Percentiles rank a stretch among this genome's conserved stretches.
These are phyloP conservation scores for Trichomonas vaginalis DNA, from an alignment of 208 protist species.

Conservation along the genomic window DNA sequence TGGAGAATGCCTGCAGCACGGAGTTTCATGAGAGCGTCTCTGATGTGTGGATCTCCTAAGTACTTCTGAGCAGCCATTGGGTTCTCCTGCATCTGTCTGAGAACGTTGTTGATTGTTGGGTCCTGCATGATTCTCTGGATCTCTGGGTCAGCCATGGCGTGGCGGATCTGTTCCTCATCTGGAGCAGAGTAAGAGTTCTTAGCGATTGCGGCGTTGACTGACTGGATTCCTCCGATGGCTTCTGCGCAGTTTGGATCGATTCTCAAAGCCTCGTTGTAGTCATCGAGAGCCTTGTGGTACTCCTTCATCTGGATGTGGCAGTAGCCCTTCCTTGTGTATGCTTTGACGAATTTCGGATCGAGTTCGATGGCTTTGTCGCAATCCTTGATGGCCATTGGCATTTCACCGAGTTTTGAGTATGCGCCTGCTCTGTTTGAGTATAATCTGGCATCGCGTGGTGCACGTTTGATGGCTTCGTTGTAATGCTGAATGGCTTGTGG, in stretches of 20 bases:
- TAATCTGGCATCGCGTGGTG: neutral
- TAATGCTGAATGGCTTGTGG: slow-evolving; percentile 20
- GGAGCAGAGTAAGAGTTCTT: slow-evolving; percentile 18
- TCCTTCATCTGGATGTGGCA: slow-evolving; percentile 23
- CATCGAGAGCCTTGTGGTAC: slow-evolving; percentile 20
- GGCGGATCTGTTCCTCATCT: slow-evolving; percentile 10
- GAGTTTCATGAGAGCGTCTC: slow-evolving; percentile 17
- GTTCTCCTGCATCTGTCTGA: slow-evolving; percentile 16
- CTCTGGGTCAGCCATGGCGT: slow-evolving; percentile 24
- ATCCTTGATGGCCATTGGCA: slow-evolving; percentile 22
- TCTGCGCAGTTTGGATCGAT: slow-evolving; percentile 24
- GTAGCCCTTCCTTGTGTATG: slow-evolving; percentile 22
- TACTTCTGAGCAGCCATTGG: slow-evolving; percentile 7
- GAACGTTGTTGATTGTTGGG: slow-evolving; percentile 21
- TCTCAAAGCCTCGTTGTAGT: slow-evolving; percentile 12
- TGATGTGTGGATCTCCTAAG: slow-evolving; percentile 3
- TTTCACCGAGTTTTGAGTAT: slow-evolving; percentile 23
- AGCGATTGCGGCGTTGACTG: neutral
- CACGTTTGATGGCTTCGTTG: slow-evolving; percentile 20
- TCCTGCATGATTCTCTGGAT: slow-evolving; percentile 22
- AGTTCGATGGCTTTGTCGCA: slow-evolving; percentile 13
- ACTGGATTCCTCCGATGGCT: neutral
- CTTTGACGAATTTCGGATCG: slow-evolving; percentile 25
- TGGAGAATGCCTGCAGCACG: slow-evolving; percentile 19
- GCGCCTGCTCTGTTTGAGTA: slow-evolving; percentile 26